Evolutionary conservation across 768 basidiomycete genomes (phyloP), one percentile per base, ranked within the genome.

Genomic region (Mycena sanguinolenta): DNA sequence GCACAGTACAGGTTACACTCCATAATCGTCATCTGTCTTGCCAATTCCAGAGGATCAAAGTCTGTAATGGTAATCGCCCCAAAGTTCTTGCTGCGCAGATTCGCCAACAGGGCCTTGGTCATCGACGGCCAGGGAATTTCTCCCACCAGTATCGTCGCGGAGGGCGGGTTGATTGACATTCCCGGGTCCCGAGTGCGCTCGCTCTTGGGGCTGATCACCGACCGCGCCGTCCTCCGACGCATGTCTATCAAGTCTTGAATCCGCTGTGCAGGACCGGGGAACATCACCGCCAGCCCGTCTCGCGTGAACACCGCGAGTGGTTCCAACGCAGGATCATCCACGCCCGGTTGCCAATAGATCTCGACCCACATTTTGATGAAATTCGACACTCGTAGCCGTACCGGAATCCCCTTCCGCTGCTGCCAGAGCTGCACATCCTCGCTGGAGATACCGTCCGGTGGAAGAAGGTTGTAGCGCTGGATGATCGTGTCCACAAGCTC

Each of bases 301-400:
- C 84, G 83, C 36, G 89, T 90, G 77, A 95, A 95, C 4, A 85
- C 83, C 27, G 84, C 84, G 76, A 94, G 80, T 21, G 83, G 76
- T 21, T 84, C 84, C 49, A 94, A 81, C 21, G 92, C 90, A 10
- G 83, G 83, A 67, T 90, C 87, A 78, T 99, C 98, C 13, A 88
- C 84, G 0, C 87, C 86, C n/a, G 89, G 79, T 9, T 92, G 87
- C 97, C 97, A 99, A 80, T 97, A 92, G 71, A 86, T 84, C 79
- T 99, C 97, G 59, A 98, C 85, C 98, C 98, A 99, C 14, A 87
- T 86, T 84, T 97, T 98, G 83, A 99, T 88, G 77, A 98, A 91
- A 79, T 97, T 97, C 53, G 93, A 93, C 44, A 98, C 92, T 36
- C 98, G 89, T 64, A 98, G 82, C 49, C 97, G 93, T 46, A 99